phyloP scores from a whole-genome alignment of 805 yeast genomes.

The Wickerhamiella spandovensis region DNA sequence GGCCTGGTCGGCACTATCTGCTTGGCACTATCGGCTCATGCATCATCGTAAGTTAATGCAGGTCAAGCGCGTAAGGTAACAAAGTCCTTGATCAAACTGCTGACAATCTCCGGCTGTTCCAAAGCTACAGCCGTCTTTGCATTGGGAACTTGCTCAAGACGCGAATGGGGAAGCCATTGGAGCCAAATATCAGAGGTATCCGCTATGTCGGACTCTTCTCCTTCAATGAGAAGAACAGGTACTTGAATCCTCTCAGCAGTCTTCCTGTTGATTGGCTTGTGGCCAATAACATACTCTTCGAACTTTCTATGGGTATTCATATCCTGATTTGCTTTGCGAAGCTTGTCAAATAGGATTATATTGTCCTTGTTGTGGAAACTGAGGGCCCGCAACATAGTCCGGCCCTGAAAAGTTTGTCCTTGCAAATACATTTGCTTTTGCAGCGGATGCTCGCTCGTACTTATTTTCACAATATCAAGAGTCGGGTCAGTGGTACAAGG shows the following conservation, averaged over 20 bases:
- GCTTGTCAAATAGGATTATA: neutral
- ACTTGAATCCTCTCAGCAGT: neutral
- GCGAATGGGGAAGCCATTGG: neutral
- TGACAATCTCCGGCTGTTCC: neutral
- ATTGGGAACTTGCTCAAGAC: neutral
- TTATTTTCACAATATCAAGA: neutral
- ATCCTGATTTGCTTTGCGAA: neutral
- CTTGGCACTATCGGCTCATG: too few relatives aligned
- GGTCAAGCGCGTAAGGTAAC: too few relatives aligned
- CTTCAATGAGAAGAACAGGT: neutral
- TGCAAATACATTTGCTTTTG: too few relatives aligned
- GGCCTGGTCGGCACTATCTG: too few relatives aligned
- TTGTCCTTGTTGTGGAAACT: neutral
- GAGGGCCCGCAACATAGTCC: neutral
- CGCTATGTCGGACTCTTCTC: neutral
- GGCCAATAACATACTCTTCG: neutral
- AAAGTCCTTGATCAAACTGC: neutral
- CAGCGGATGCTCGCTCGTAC: too few relatives aligned
- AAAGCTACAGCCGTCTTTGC: neutral
- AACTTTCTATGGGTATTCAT: neutral
- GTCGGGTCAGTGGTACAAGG: neutral
- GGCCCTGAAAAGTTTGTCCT: neutral
- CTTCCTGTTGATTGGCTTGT: neutral
- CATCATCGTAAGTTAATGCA: too few relatives aligned
- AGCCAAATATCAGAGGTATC: neutral